Percentiles rank a stretch among this genome's conserved stretches.
Evolutionary conservation across 1,139 yeast genomes (phyloP).

Genomic region (Candida mesenterica): DNA sequence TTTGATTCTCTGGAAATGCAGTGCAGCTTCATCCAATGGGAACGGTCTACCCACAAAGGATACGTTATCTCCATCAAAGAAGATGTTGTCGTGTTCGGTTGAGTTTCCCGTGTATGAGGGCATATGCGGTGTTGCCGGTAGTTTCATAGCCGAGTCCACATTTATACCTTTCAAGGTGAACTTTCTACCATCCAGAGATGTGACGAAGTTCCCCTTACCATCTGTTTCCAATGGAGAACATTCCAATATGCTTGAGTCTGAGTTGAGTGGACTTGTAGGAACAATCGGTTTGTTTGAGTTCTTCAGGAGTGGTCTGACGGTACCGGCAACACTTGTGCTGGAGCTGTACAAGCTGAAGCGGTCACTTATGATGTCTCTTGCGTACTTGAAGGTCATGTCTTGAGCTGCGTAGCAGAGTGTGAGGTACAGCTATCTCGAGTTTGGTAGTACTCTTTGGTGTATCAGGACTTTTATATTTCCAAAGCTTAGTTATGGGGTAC

Average conservation of each 20-base stretch:
- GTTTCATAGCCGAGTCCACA: conserved; percentile 72
- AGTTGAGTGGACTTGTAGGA: conserved; percentile 11
- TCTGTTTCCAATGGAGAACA: conserved; percentile 35
- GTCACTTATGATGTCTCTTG: too few species aligned
- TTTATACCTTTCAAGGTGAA: conserved; percentile 78
- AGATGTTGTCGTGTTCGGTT: conserved; percentile 44
- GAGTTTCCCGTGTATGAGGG: conserved; percentile 52
- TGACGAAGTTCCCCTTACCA: conserved; percentile 58
- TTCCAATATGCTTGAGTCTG: conserved; percentile 20
- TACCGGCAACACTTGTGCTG: conserved; percentile 23
- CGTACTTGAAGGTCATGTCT: not conserved
- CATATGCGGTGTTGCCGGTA: conserved; percentile 56
- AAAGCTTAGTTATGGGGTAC: too few species aligned
- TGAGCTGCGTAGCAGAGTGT: too few species aligned
- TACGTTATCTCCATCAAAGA: conserved; percentile 67
- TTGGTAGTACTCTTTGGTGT: too few species aligned
- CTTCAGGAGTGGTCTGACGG: conserved; percentile 27
- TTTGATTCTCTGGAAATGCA: conserved; percentile 67
- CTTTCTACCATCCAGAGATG: conserved; percentile 51
- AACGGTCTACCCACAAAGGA: conserved; percentile 84
- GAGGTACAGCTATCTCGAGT: too few species aligned
- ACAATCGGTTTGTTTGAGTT: conserved; percentile 7
- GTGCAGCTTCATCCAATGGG: conserved; percentile 66
- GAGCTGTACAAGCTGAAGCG: too few species aligned
- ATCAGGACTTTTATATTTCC: too few species aligned